A percentile compares a stretch with the other conserved stretches of the same genome.
Conservation (phyloP, 202 grass and related monocot genomes). For the Carex arenaria region DNA sequence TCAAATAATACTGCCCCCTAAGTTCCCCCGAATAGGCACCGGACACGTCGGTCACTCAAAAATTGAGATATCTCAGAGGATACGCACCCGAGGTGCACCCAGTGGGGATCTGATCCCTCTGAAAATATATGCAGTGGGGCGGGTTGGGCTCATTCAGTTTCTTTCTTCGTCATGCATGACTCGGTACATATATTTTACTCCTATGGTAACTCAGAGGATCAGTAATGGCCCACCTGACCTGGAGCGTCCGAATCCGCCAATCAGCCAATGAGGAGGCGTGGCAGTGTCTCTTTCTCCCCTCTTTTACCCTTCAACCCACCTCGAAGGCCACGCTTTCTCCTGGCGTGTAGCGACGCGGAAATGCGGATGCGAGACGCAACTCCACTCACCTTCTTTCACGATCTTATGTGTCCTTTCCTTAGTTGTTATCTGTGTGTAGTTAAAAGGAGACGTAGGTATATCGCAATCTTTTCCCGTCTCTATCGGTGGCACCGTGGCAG, state of each 20-base stretch:
- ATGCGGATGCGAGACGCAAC: constrained; percentile 11
- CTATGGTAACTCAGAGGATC: background rate
- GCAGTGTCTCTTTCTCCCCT: background rate
- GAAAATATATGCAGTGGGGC: background rate
- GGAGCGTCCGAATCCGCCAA: background rate
- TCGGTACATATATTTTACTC: background rate
- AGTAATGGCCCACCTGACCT: background rate
- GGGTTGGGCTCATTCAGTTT: background rate
- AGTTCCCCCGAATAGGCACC: too few species aligned
- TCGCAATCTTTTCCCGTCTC: background rate
- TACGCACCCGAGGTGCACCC: too few species aligned
- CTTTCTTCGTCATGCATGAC: background rate
- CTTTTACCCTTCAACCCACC: constrained; percentile 12
- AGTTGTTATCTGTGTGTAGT: background rate
- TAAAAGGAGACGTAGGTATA: background rate
- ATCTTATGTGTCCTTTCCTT: background rate
- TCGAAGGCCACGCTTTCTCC: background rate
- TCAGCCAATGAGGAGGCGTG: background rate
- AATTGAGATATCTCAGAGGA: too few species aligned
- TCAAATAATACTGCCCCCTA: too few species aligned
- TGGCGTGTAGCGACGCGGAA: constrained; percentile 18
- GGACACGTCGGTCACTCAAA: too few species aligned
- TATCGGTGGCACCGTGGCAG: background rate
- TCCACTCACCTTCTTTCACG: background rate
- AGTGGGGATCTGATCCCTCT: too few species aligned